Base-by-base conservation (phyloP, 1,139 yeast genomes). In the Diutina scorzettiae region DNA sequence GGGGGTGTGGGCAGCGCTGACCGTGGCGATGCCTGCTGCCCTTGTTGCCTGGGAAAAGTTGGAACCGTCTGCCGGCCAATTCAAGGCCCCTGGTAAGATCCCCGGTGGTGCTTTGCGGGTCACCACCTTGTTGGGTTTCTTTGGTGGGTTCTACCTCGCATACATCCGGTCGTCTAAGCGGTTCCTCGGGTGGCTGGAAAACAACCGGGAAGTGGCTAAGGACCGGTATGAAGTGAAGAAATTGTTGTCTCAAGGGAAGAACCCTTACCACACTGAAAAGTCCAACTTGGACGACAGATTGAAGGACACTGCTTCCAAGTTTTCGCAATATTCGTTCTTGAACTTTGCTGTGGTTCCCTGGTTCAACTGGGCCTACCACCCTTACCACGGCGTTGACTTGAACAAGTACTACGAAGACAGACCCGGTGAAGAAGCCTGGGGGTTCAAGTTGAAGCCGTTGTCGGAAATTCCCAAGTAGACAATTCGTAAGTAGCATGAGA, bases 281-380 rank as follows among this genome's bases (percentile, higher is more conserved):
- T 71, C 80, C 30, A 63, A 61, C 21, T 69, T 84, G 58, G 73
- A 78, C 45, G 83, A 79, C 50, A 77, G 87, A 68, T 62, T 80
- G 54, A 84, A 84, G 60, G 83, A 79, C 53, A 69, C 82, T 50
- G 78, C 95, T 49, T 79, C 83, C 55, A 76, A 87, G 64, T 81
- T 83, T 67, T 81, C 94, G 20, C 83, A 80, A 52, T 79, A 78
- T 57, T 77, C 95, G 7, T 78, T 77, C 53, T 61, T 76, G 46
- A 64, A 71, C 45, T 57, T 80, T 53, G 76, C 80, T 44, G 57
- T 82, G 48, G 62, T 84, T 53, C 95, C 95, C 31, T 81, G 89
- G 87, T 83, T 85, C 68, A 85, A 85, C 63, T 64, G 82, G 49
- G 87, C 80, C 42, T 64, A 78, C 56, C 95, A 85, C 60, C 87